Evolutionary conservation across 2,329 filamentous ascomycete species (phyloP), one percentile per base, ranked within the genome.

Genomic region (Colletotrichum higginsianum): DNA sequence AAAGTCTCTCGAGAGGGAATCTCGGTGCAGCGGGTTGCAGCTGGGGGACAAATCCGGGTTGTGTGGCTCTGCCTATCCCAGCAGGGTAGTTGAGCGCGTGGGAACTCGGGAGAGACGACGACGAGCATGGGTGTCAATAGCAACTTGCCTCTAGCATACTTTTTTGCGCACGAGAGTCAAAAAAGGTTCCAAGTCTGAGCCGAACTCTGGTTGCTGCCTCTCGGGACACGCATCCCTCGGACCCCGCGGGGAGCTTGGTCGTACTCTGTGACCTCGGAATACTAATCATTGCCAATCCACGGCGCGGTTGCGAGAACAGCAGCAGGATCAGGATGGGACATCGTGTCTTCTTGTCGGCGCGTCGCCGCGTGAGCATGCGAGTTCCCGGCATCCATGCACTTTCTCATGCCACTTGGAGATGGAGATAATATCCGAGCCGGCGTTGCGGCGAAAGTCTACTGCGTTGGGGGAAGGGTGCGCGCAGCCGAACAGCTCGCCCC

Each of bases 131-230:
- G 38, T 7, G 23, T 21, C 40, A 42, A 21, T 16, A 44, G 15
- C 55, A 44, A 26, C 38, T 26, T n/a, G 55, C 12, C 55, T 44
- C 12, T 23, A 18, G 38, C 55, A 58, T 58, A 44, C 38, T 58
- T 58, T 58, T 38, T 58, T 58, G 55, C 38, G 55, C 38, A 38
- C 38, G 26, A 58, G 55, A 58, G 55, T 58, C 21, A 58, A 58
- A 58, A 58, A n/a, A 21, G 35, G 35, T 38, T 44, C 8, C 9
- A 58, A 13, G 35, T 23, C 47, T 23, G 35, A 8, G 21, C 21
- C 44, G 38, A 58, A 58, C 55, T 44, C 35, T 42, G 55, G 38
- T 12, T 26, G 21, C 55, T 38, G 21, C 7, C 13, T 57, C 16
- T 38, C 55, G 38, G 18, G 5, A 30, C 26, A 4, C 26, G 26